Percentiles rank a stretch among this genome's conserved stretches.
Evolutionary conservation across 2,329 filamentous ascomycete genomes (phyloP).

Genomic region (Pleochaeta shiraiana): DNA sequence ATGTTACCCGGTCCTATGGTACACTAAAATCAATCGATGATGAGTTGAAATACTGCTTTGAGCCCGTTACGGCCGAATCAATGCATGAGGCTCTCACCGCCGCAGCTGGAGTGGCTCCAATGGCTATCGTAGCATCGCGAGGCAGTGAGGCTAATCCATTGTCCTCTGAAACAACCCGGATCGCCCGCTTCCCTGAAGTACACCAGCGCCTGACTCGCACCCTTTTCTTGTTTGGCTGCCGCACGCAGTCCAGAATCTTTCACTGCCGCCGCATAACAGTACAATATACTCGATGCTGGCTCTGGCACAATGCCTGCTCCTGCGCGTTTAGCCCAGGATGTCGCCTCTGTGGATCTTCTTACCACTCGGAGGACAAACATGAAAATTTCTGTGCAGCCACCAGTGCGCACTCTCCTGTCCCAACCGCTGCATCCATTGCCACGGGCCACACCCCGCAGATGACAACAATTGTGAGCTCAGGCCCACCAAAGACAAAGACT

Average conservation of each 20-base stretch:
- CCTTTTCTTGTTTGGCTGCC: background rate
- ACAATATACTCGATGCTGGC: background rate
- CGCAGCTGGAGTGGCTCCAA: background rate
- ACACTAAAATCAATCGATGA: background rate
- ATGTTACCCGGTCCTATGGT: background rate
- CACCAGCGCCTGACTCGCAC: too few relatives aligned
- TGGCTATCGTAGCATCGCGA: background rate
- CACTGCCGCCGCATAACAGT: background rate
- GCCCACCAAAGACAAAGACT: background rate
- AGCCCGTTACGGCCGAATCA: background rate
- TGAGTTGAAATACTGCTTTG: background rate
- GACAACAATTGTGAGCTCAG: background rate
- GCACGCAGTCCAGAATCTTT: background rate
- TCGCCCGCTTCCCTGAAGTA: background rate
- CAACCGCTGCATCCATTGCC: too few relatives aligned
- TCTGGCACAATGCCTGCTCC: background rate
- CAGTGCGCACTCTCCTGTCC: too few relatives aligned
- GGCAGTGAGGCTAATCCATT: background rate
- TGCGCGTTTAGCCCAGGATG: background rate
- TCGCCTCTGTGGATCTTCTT: background rate
- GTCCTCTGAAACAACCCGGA: background rate
- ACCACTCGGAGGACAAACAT: background rate
- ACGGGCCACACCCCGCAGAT: background rate
- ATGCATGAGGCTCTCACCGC: background rate
- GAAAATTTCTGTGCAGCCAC: background rate